Percentiles rank a stretch among this genome's conserved stretches.
These are phyloP conservation scores for Xanthoparmelia taractica DNA, from an alignment of 495 filamentous ascomycete species.

Conservation along the genomic window DNA sequence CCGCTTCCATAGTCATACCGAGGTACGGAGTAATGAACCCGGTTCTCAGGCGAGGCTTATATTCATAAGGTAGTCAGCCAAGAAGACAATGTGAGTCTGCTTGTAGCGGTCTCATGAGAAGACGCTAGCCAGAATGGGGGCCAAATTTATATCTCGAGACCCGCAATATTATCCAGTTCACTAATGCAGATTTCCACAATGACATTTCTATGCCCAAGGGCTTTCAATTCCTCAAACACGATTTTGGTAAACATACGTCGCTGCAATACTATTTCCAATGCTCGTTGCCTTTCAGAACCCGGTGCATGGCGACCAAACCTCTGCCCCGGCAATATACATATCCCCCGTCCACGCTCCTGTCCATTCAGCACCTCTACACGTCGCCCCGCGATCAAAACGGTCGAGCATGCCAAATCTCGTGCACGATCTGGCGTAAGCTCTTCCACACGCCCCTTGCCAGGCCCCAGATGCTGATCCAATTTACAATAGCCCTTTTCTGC, in stretches of 20 bases:
- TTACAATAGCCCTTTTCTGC: slow-evolving; percentile 65
- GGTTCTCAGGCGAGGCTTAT: neutral
- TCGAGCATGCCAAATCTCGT: slow-evolving; percentile 19
- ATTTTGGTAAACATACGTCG: neutral
- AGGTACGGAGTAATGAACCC: neutral
- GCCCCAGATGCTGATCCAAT: neutral
- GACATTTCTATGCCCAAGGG: slow-evolving; percentile 14
- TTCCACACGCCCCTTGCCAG: neutral
- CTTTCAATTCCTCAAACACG: neutral
- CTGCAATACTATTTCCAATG: neutral
- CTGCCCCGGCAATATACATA: neutral
- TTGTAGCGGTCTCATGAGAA: neutral
- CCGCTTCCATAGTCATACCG: neutral
- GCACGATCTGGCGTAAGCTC: slow-evolving; percentile 31
- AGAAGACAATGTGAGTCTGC: neutral
- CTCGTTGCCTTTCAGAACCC: slow-evolving; percentile 8
- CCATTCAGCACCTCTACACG: slow-evolving; percentile 15
- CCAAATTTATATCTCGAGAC: neutral
- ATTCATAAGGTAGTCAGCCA: neutral
- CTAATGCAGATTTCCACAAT: neutral
- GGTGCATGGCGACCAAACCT: neutral
- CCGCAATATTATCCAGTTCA: neutral
- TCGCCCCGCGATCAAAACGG: slow-evolving; percentile 18
- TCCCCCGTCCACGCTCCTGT: neutral
- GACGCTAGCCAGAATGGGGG: neutral